Evolutionary conservation across 2,329 filamentous ascomycete species (phyloP).

Genomic region (Phialocephala subalpina): DNA sequence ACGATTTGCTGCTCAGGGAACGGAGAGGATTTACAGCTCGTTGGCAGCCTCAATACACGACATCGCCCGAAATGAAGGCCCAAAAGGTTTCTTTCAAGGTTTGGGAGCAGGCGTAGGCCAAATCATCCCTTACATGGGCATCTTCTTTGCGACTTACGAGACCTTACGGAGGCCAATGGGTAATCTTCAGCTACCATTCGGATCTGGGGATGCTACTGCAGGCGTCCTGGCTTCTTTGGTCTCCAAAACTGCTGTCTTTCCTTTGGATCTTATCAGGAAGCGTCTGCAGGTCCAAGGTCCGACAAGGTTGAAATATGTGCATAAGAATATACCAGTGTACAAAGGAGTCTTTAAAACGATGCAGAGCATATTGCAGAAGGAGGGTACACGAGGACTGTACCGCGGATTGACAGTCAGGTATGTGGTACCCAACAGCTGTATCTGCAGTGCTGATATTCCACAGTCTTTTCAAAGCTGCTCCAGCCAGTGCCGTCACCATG

Average conservation of each 20-base stretch:
- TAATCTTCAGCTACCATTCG: constrained; percentile 67
- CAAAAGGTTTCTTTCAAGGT: constrained; percentile 85
- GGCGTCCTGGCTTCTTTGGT: constrained; percentile 81
- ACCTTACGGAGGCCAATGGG: constrained; percentile 68
- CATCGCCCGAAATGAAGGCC: constrained; percentile 80
- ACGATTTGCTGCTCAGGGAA: constrained; percentile 94
- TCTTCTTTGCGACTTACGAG: constrained; percentile 95
- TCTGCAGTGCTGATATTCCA: constrained; percentile 17
- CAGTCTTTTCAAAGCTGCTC: constrained; percentile 87
- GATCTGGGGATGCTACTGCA: constrained; percentile 83
- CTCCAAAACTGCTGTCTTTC: constrained; percentile 91
- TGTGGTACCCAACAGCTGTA: neutral
- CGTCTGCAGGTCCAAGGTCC: constrained; percentile 95
- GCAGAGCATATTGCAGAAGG: constrained; percentile 69
- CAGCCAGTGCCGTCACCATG: constrained; percentile 79
- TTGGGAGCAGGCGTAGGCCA: constrained; percentile 82
- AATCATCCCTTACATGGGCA: constrained; percentile 95
- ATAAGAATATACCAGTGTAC: constrained; percentile 89
- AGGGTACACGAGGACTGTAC: constrained; percentile 85
- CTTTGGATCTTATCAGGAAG: constrained; percentile 91
- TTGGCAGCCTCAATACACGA: constrained; percentile 73
- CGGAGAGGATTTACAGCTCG: constrained; percentile 78
- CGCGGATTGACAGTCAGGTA: constrained; percentile 80
- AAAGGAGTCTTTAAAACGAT: constrained; percentile 71
- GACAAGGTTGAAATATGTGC: constrained; percentile 78